A percentile compares a stretch with the other conserved stretches of the same genome.
phyloP scores from a whole-genome alignment of 345 rosid genomes.

The Bretschneidera sinensis region DNA sequence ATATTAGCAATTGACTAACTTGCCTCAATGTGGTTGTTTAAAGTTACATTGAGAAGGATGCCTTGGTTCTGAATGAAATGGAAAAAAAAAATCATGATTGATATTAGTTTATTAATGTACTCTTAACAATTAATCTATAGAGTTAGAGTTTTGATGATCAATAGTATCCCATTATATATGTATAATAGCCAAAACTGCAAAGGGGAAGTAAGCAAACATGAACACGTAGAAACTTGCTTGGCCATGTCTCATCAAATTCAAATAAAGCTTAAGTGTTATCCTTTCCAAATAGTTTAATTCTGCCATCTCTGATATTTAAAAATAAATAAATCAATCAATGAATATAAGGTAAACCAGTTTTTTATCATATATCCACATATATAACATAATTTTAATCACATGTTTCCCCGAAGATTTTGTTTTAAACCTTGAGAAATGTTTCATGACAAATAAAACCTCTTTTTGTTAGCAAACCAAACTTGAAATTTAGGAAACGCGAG shows the following conservation, averaged over 20 bases:
- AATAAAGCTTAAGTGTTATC: conserved; percentile 65
- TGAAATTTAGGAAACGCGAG: too few relatives aligned
- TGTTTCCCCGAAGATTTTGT: too few relatives aligned
- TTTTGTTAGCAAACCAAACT: too few relatives aligned
- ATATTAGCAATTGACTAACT: conserved; percentile 18
- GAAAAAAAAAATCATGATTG: conserved; percentile 2
- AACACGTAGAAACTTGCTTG: conserved; percentile 79
- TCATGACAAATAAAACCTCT: too few relatives aligned
- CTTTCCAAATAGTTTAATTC: conserved; percentile 74
- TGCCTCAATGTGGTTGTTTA: conserved; percentile 75
- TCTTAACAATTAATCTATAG: not conserved
- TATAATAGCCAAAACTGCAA: conserved; percentile 4
- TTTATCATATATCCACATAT: not conserved
- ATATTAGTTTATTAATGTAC: conserved; percentile 6
- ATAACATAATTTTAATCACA: too few relatives aligned
- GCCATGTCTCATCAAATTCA: conserved; percentile 49
- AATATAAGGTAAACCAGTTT: not conserved
- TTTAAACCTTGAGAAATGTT: too few relatives aligned
- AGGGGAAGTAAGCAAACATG: conserved; percentile 10
- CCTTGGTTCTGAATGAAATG: conserved; percentile 78
- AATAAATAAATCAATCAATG: not conserved
- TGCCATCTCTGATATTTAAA: conserved; percentile 58
- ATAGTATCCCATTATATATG: not conserved
- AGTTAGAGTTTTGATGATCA: too few relatives aligned
- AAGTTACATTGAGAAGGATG: conserved; percentile 64